phyloP scores from a whole-genome alignment of 352 stramenopile species.

The Globisporangium iwayamae region DNA sequence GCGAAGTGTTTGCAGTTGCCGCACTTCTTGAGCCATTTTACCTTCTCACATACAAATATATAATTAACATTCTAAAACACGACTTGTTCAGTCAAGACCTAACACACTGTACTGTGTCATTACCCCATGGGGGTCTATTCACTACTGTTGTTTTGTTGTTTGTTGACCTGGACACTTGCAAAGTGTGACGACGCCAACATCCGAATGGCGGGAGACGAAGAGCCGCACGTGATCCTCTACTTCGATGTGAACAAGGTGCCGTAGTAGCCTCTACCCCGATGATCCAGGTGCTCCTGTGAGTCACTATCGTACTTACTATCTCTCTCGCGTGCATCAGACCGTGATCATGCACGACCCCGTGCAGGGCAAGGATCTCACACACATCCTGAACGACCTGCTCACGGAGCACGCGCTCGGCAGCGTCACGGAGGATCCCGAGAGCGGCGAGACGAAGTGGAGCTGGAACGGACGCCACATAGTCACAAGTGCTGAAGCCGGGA shows the following conservation, averaged over 20 bases:
- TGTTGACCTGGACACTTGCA: not conserved
- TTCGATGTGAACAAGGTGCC: slow-evolving; percentile 81
- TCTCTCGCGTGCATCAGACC: slow-evolving; percentile 22
- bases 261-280: not conserved
- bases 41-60: too few species aligned
- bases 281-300: too few species aligned
- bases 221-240: slow-evolving; percentile 62
- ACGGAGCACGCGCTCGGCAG: slow-evolving; percentile 48
- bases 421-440: slow-evolving; percentile 8
- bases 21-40: too few species aligned
- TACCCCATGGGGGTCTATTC: not conserved
- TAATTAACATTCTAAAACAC: too few species aligned
- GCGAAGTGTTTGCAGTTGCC: too few species aligned
- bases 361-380: slow-evolving; percentile 65
- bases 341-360: slow-evolving; percentile 82
- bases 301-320: too few species aligned
- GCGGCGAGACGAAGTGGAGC: slow-evolving; percentile 30
- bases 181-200: not conserved
- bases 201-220: not conserved
- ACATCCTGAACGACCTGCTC: slow-evolving; percentile 78
- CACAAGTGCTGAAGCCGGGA: not conserved
- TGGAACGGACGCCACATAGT: slow-evolving; percentile 37
- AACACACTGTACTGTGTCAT: too few species aligned
- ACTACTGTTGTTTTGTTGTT: too few species aligned
- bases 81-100: too few species aligned